Evolutionary conservation across 768 basidiomycete genomes (phyloP).

Genomic region (Pleurotus djamor): DNA sequence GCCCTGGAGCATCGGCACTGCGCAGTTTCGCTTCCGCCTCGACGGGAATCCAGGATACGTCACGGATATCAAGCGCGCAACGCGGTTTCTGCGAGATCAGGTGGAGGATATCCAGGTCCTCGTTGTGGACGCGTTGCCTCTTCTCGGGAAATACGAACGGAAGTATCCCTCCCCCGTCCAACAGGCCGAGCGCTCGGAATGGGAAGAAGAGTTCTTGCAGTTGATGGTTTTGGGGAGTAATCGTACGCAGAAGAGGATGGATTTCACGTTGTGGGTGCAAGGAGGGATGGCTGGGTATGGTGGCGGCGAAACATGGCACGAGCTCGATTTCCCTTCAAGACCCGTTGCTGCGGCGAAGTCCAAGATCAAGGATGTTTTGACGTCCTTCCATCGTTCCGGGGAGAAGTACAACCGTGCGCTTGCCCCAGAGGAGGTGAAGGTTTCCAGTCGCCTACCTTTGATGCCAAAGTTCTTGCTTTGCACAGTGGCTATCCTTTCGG

Average conservation of each 20-base stretch:
- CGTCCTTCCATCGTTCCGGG: not conserved
- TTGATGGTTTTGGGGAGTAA: not conserved
- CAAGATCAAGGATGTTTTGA: not conserved
- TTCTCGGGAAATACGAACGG: not conserved
- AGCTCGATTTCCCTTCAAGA: not conserved
- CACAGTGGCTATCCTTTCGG: not conserved
- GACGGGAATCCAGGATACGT: conserved; percentile 16
- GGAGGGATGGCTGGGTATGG: not conserved
- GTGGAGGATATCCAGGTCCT: not conserved
- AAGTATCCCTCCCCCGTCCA: not conserved
- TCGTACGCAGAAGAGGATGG: not conserved
- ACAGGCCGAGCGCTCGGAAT: not conserved
- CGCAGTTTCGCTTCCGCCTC: conserved; percentile 28
- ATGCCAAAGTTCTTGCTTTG: not conserved
- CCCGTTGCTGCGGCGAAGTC: not conserved
- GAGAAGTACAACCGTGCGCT: not conserved
- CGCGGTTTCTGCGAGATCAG: not conserved
- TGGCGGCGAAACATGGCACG: not conserved
- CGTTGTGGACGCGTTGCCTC: not conserved
- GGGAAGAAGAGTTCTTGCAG: not conserved
- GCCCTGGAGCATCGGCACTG: not conserved
- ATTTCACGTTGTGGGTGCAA: not conserved
- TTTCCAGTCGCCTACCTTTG: not conserved
- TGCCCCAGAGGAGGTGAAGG: not conserved
- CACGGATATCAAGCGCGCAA: not conserved